These are phyloP conservation scores for Iris pallida DNA, from an alignment of 116 monocot genomes.

Conservation along the genomic window DNA sequence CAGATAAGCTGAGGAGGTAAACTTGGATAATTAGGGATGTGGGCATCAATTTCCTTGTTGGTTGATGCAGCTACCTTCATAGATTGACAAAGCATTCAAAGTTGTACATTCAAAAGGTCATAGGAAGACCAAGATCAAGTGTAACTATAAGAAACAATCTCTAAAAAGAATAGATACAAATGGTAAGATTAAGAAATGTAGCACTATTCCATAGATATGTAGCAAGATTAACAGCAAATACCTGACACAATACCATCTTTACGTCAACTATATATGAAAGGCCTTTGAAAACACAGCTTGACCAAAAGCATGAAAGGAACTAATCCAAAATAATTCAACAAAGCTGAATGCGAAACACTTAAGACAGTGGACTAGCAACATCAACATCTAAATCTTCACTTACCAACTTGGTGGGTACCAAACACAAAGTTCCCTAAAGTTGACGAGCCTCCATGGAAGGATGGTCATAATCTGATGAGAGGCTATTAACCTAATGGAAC, in stretches of 20 bases:
- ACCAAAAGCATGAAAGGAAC: background rate
- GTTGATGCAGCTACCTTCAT: slow-evolving; percentile 81
- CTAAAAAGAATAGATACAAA: background rate
- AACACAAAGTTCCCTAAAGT: background rate
- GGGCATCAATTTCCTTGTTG: slow-evolving; percentile 92
- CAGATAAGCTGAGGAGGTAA: slow-evolving; percentile 86
- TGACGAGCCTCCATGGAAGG: too few species aligned
- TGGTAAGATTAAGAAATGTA: background rate
- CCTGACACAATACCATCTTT: background rate
- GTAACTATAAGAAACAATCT: background rate
- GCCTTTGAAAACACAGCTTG: background rate
- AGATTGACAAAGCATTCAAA: background rate
- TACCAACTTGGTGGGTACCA: background rate
- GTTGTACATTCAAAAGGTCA: background rate
- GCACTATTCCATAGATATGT: background rate
- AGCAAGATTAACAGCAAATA: background rate
- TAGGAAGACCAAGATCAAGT: background rate
- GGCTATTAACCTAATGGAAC: too few species aligned
- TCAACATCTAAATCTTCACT: background rate
- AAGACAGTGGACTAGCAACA: background rate
- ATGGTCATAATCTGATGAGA: too few species aligned
- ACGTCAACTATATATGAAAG: background rate
- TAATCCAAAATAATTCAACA: background rate
- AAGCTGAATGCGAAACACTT: background rate
- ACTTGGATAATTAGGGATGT: slow-evolving; percentile 91